Evolutionary conservation across 2,329 filamentous ascomycete genomes (phyloP).

Genomic region (Paecilomyces niveus): DNA sequence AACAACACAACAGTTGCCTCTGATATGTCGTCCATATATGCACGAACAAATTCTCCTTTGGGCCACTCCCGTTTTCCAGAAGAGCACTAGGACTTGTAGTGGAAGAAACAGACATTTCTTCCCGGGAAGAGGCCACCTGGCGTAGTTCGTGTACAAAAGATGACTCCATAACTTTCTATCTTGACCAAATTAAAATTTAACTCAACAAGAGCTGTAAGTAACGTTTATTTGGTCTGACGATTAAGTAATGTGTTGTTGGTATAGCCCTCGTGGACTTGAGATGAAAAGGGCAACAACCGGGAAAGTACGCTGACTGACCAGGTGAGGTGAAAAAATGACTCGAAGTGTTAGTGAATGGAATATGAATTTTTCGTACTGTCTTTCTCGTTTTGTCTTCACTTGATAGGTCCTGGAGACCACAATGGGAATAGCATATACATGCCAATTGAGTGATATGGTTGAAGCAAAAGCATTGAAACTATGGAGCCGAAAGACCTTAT

Average conservation of each 20-base stretch:
- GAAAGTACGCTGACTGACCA: neutral
- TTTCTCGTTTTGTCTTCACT: neutral
- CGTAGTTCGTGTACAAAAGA: neutral
- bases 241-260: too few relatives aligned
- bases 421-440: neutral
- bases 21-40: neutral
- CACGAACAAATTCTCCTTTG: neutral
- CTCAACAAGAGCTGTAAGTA: neutral
- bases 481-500: neutral
- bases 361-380: neutral
- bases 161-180: neutral
- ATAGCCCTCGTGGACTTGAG: neutral
- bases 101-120: neutral
- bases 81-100: neutral
- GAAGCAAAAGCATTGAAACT: neutral
- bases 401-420: neutral
- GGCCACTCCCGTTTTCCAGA: neutral
- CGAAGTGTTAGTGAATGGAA: neutral
- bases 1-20: neutral
- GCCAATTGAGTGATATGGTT: neutral
- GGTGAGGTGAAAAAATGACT: neutral
- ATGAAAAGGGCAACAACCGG: neutral
- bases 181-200: neutral
- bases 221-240: neutral
- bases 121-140: neutral